Base-by-base conservation (phyloP, 2,329 filamentous ascomycete genomes). In the Penicillium vulpinum region DNA sequence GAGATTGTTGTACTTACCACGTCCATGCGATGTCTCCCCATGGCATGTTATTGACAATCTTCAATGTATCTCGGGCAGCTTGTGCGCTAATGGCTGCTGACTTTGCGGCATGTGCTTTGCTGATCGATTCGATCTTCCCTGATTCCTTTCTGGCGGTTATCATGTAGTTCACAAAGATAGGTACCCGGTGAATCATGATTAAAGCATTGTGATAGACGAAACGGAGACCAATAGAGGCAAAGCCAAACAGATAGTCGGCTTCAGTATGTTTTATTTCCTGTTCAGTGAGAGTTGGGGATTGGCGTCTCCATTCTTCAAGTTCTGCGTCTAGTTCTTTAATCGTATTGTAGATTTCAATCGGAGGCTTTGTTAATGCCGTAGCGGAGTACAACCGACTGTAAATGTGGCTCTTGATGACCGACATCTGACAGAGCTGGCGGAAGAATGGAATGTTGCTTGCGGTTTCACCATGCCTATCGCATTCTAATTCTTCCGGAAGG, bases 121-220 rank as follows among this genome's bases (percentile, higher is more conserved):
- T 95, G 46, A 97, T 78, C 0, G 91, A 89, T 61, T 87, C 83
- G 0, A 60, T 44, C 38, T 64, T 65, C 24, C 59, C 62, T 21
- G 62, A 46, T 21, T 58, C 57, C 18, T 60, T 46, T 92, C 81
- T 4, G 90, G 91, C 71, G 91, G 88, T 56, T 94, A 92, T 39
- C 89, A 96, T 68, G 94, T 91, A 51, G 26, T 92, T 92, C 70
- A 96, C 90, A 66, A 96, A 90, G 35, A 97, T 87, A 41, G 91
- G 94, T 90, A 97, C 96, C 46, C 93, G 90, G 73, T 97, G 93
- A 61, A 97, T 96, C 1, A 94, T 97, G 2, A 92, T 96, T 50
- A 97, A 77, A 64, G 92, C 96, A 75, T 97, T 97, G 79, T 97
- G 96, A 75, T 97, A 97, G 4, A 91, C 88, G 67, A 97, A 92